Evolutionary conservation across 2,329 filamentous ascomycete genomes (phyloP), one percentile per base, ranked within the genome.

Genomic region (Fusarium chlamydosporum): DNA sequence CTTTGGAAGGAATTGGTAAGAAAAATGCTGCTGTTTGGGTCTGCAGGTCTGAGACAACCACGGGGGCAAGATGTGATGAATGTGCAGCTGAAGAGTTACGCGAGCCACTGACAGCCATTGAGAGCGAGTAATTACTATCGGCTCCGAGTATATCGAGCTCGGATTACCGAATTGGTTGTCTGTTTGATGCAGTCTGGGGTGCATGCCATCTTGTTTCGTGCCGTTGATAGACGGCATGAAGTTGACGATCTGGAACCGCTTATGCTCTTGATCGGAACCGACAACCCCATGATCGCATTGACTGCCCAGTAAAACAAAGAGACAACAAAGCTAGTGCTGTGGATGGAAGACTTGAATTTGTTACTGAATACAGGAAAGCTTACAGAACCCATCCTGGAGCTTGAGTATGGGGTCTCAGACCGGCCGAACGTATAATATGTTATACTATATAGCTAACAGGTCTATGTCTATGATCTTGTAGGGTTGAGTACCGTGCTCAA

Each of bases 31-130:
- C 66, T 61, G 34, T 52, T 38, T 46, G 26, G 26, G 23, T 45
- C 55, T 73, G 71, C 71, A 66, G 45, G 60, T 67, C 38, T 58
- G 46, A 73, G 60, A 56, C 64, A 67, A 60, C 65, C 52, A 67
- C 56, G n/a, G 15, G 20, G 20, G 41, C 43, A 45, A n/a, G 51
- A 64, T 60, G 57, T 43, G 40, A 45, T 56, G 47, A 42, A 40
- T 27, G 27, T 56, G 18, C 51, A 40, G 23, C 16, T 53, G 46
- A 55, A 26, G 26, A 45, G 34, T 61, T 68, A 71, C 67, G 71
- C 61, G 65, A 65, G 58, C 71, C 67, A 69, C 67, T 67, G 47
- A 37, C 43, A 50, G 35, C 7, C 15, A 15, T 20, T 31, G 34
- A 38, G 43, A 58, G 55, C 31, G 26, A 64, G 27, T 4, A 48